Evolutionary conservation across 345 rosid species (phyloP).

Genomic region (Nephelium lappaceum): DNA sequence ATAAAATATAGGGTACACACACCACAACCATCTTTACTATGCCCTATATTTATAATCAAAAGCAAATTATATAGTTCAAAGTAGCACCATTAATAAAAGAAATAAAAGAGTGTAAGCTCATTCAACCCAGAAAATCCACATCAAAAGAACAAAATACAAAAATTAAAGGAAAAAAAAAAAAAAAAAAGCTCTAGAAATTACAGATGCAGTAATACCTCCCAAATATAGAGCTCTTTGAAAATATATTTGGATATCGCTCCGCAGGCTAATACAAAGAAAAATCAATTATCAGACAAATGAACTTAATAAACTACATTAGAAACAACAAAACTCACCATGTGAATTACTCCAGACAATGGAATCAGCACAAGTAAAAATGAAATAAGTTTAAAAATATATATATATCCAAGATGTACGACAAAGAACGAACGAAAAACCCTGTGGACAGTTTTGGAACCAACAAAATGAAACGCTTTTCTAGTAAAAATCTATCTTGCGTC

Average conservation of each 20-base stretch:
- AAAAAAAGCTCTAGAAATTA: not conserved
- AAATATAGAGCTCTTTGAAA: constrained; percentile 66
- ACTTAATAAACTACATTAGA: not conserved
- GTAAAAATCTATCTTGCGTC: not conserved
- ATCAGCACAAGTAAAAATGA: not conserved
- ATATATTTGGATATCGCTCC: constrained; percentile 63
- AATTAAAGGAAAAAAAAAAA: not conserved
- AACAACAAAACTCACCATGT: not conserved
- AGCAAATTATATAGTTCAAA: not conserved
- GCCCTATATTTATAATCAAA: too few relatives aligned
- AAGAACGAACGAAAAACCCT: not conserved
- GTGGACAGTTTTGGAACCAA: not conserved
- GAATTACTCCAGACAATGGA: not conserved
- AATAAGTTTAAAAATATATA: not conserved
- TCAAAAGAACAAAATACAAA: not conserved
- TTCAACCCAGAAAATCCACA: not conserved
- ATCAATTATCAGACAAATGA: constrained; percentile 8
- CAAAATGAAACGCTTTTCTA: not conserved
- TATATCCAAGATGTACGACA: not conserved
- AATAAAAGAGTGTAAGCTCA: not conserved
- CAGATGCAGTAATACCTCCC: constrained; percentile 46
- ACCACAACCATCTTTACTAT: not conserved
- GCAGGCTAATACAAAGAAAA: constrained; percentile 59
- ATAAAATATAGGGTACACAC: not conserved
- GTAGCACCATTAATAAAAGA: not conserved